Evolutionary conservation across 805 yeast species (phyloP).

Genomic region (Nakazawaea anatomiae): DNA sequence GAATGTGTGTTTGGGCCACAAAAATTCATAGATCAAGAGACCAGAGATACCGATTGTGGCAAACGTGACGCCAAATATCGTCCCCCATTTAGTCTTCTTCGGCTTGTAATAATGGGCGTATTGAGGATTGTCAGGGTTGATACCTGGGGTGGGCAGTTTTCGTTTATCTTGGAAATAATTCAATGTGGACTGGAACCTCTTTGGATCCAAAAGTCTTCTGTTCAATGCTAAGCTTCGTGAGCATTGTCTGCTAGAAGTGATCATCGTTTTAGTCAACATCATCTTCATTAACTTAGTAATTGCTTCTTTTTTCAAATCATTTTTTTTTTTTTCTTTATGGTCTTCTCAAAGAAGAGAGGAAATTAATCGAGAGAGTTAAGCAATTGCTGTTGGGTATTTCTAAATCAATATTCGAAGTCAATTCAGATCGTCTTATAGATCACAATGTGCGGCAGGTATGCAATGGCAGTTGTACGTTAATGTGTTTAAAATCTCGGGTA

Average conservation of each 20-base stretch:
- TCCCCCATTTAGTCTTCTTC: constrained; percentile 14
- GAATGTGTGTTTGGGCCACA: constrained; percentile 66
- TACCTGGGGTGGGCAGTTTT: constrained; percentile 4
- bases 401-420: not conserved
- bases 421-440: not conserved
- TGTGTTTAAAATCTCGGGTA: not conserved
- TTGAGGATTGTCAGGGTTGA: constrained; percentile 12
- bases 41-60: constrained; percentile 14
- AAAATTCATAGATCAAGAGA: constrained; percentile 28
- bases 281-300: not conserved
- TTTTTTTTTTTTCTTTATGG: no score
- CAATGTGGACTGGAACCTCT: constrained; percentile 1
- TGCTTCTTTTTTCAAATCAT: no score
- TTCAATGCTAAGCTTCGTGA: not conserved
- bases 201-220: not conserved
- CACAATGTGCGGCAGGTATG: constrained; percentile 30
- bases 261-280: not conserved
- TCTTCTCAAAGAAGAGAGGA: no score
- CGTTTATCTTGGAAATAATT: constrained; percentile 9
- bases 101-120: constrained; percentile 13
- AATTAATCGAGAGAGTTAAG: no score
- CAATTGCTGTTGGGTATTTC: no score
- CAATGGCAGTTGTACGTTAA: constrained; percentile 19
- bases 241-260: not conserved
- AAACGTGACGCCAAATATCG: constrained; percentile 12